These are phyloP conservation scores for Colletotrichum sp. DNA, from an alignment of 2,329 filamentous ascomycete genomes.

Conservation along the genomic window DNA sequence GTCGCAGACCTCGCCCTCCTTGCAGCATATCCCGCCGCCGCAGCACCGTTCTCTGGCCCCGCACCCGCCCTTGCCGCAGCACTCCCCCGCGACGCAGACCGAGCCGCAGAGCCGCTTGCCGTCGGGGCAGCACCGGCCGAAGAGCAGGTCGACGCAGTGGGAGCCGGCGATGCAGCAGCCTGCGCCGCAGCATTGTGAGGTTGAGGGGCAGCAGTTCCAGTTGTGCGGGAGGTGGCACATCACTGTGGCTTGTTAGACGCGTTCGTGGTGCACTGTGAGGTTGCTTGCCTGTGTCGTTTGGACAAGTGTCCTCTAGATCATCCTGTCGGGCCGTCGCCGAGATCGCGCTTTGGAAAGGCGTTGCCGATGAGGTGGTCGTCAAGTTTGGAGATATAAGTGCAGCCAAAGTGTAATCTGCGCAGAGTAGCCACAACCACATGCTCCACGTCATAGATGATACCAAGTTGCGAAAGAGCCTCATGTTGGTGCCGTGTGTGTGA, in stretches of 20 bases:
- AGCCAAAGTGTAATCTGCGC: neutral
- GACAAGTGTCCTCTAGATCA: neutral
- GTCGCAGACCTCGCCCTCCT: neutral
- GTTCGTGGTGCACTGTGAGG: too few species aligned
- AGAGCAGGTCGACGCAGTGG: conserved; percentile 5
- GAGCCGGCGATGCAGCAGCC: conserved; percentile 7
- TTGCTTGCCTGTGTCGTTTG: neutral
- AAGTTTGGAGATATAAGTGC: neutral
- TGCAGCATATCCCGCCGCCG: neutral
- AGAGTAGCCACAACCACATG: neutral
- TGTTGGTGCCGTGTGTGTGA: neutral
- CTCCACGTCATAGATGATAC: neutral
- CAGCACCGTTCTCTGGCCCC: neutral
- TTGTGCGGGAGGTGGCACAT: conserved; percentile 15
- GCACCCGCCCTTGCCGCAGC: neutral
- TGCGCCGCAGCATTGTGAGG: neutral
- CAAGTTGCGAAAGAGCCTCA: neutral
- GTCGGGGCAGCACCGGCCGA: conserved; percentile 4
- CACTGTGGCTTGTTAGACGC: neutral
- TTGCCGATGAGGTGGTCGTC: neutral
- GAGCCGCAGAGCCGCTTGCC: neutral
- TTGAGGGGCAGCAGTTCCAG: conserved; percentile 13
- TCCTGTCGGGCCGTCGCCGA: neutral
- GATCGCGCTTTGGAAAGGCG: neutral
- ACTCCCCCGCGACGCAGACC: conserved; percentile 1